phyloP scores from a whole-genome alignment of 78 protist species.

The Bodo saltans region DNA sequence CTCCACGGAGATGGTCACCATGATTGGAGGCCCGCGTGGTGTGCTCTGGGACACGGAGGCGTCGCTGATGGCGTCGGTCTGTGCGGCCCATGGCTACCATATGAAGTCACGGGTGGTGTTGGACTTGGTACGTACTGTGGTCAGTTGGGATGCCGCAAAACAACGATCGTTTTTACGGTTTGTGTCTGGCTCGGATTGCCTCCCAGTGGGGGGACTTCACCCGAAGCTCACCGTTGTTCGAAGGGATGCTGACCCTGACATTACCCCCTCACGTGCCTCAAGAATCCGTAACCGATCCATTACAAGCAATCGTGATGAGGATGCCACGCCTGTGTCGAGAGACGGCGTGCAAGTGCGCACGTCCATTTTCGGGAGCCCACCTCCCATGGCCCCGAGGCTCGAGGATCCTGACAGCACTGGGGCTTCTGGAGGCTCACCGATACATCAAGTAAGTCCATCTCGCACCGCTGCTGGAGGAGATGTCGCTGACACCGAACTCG shows the following conservation, averaged over 20 bases:
- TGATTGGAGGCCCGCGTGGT: not conserved
- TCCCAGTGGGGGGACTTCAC: conserved; percentile 53
- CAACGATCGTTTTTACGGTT: conserved; percentile 41
- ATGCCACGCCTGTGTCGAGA: too few species aligned
- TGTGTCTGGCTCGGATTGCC: conserved; percentile 50
- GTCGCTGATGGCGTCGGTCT: not conserved
- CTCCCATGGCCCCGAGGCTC: too few species aligned
- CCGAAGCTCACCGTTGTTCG: conserved; percentile 62
- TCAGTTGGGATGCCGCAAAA: not conserved
- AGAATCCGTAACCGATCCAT: too few species aligned
- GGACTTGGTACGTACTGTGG: conserved; percentile 25
- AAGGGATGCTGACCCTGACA: not conserved
- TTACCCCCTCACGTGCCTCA: too few species aligned
- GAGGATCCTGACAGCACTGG: too few species aligned
- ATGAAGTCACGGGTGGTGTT: not conserved
- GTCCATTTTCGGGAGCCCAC: too few species aligned
- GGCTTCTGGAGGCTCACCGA: too few species aligned
- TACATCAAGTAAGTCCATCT: too few species aligned
- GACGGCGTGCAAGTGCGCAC: too few species aligned
- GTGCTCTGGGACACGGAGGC: not conserved
- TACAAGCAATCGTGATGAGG: too few species aligned
- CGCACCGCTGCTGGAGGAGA: too few species aligned
- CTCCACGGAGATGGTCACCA: not conserved
- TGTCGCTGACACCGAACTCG: too few species aligned
- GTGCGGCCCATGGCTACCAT: conserved; percentile 33